Base-by-base conservation (phyloP, 805 yeast genomes). In the Cyberlindnera amylophila region DNA sequence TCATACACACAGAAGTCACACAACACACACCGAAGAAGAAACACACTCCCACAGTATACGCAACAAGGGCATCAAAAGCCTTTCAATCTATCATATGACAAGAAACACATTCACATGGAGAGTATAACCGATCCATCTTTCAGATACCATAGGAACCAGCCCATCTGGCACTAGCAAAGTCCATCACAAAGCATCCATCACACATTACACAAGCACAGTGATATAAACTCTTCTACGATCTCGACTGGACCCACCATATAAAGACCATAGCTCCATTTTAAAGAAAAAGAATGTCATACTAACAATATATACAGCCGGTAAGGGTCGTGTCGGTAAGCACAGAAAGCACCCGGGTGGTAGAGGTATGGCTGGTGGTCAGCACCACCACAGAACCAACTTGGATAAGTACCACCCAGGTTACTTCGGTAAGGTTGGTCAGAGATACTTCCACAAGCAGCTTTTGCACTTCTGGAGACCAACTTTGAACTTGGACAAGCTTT, bases 331-430 rank as follows among this genome's bases (percentile, higher is more conserved):
- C 76, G 99, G 99, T 78, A 93, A 93, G 86, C 99, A 93, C 95
- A 90, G 99, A 89, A 93, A 93, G 96, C 93, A 86, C 68, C 97
- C 99, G 61, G 99, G 99, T 93, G 99, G 99, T 80, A 90, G 98
- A 79, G 99, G 99, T 93, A 91, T 78, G 90, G 99, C 99, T 72
- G 99, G 99, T 91, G 99, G 99, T 88, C 91, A 81, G 79, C 98
- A 91, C 77, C 99, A 93, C 79, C 99, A 93, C 96, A 88, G 99
- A 83, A 90, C 93, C 74, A 93, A 93, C 82, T 76, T 93, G 80
- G 99, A 93, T 76, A 93, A 91, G 78, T 93, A 86, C 96, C 99
- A 93, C 77, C 99, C 99, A 69, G 99, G 99, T 89, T 93, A 93
- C 91, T 93, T 93, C 79, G 99, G 99, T 86, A 95, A 93, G 81